Conservation (phyloP, 2,329 filamentous ascomycete species). For the Cladosporium cucumerinum region DNA sequence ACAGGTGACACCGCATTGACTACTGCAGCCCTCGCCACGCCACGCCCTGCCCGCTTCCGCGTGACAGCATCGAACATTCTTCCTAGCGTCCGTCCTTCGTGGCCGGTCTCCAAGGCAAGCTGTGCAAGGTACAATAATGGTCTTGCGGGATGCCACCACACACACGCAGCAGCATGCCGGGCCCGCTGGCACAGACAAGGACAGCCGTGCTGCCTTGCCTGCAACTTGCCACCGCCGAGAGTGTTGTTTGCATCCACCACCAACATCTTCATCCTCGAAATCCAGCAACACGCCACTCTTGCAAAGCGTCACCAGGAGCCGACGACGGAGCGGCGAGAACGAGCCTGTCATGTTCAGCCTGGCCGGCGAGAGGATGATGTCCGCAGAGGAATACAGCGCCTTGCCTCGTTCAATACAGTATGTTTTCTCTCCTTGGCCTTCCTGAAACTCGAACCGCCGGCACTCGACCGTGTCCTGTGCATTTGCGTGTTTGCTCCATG, state of each 20-base stretch:
- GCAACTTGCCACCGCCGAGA: slow-evolving; percentile 8
- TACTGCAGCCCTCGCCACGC: slow-evolving; percentile 2
- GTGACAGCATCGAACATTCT: slow-evolving; percentile 7
- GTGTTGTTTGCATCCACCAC: background rate
- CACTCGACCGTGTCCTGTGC: slow-evolving; percentile 21
- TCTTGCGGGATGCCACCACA: slow-evolving; percentile 2
- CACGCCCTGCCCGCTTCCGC: background rate
- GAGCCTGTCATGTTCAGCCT: background rate
- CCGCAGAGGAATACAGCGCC: slow-evolving; percentile 40
- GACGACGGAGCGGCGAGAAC: background rate
- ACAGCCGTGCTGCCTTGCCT: slow-evolving; percentile 8
- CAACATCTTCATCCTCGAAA: background rate
- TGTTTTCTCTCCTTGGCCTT: slow-evolving; percentile 23
- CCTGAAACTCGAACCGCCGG: slow-evolving; percentile 20
- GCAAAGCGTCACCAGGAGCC: background rate
- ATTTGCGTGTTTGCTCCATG: slow-evolving; percentile 11
- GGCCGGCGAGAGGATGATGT: slow-evolving; percentile 12
- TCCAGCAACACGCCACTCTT: slow-evolving; percentile 3
- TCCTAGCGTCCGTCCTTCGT: background rate
- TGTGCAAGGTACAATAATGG: background rate
- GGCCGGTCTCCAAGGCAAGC: background rate
- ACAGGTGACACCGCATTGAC: slow-evolving; percentile 2
- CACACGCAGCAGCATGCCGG: background rate
- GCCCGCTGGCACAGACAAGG: slow-evolving; percentile 4
- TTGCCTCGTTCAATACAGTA: slow-evolving; percentile 45